Conservation (phyloP, 2,329 filamentous ascomycete genomes). For the Sarocladium kiliense region DNA sequence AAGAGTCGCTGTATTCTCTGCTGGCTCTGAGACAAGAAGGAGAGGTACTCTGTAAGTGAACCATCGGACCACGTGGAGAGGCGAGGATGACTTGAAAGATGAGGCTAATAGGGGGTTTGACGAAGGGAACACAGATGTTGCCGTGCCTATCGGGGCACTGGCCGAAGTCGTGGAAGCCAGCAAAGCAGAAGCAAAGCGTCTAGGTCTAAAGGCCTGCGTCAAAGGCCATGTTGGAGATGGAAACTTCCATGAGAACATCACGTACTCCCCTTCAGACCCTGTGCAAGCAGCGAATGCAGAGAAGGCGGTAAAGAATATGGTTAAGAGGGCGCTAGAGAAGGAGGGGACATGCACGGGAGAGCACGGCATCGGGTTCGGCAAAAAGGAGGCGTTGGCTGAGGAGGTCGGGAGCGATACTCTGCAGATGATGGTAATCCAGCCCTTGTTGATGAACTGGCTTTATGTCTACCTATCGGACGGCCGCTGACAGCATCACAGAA, state of each 20-base stretch:
- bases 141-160: constrained; percentile 63
- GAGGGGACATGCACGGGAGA: constrained; percentile 83
- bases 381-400: constrained; percentile 65
- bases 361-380: constrained; percentile 72
- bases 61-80: constrained; percentile 49
- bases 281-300: constrained; percentile 65
- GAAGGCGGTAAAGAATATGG: constrained; percentile 73
- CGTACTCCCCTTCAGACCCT: constrained; percentile 64
- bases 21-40: constrained; percentile 46
- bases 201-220: constrained; percentile 73
- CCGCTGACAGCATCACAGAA: too few species aligned
- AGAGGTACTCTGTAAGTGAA: constrained; percentile 2
- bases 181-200: constrained; percentile 52
- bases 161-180: constrained; percentile 65
- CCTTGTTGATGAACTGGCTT: too few species aligned
- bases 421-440: constrained; percentile 62
- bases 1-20: constrained; percentile 58
- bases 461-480: too few species aligned
- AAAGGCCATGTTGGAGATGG: constrained; percentile 80
- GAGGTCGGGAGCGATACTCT: constrained; percentile 71
- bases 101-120: too few species aligned
- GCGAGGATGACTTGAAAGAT: constrained; percentile 64
- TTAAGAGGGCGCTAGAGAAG: constrained; percentile 74
- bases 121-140: constrained; percentile 55
- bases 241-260: constrained; percentile 80